Conservation (phyloP, 208 protist genomes). For the Crithidia acanthocephali region DNA sequence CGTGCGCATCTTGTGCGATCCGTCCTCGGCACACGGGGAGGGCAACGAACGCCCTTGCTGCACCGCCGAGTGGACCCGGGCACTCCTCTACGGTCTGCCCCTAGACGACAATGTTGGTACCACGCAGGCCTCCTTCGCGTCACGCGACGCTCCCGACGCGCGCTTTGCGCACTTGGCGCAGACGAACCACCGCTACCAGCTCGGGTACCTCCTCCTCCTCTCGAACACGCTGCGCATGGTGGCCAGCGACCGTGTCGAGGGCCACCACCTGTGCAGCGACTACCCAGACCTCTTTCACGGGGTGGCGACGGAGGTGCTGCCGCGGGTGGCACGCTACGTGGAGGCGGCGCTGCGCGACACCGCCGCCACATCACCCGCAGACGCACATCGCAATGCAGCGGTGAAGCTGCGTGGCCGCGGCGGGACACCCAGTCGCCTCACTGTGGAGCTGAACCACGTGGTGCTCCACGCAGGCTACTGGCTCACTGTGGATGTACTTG, state of each 20-base stretch:
- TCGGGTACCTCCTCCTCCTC: constrained; percentile 67
- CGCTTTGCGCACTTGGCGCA: constrained; percentile 24
- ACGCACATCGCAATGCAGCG: not conserved
- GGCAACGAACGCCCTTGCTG: constrained; percentile 86
- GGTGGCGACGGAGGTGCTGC: constrained; percentile 43
- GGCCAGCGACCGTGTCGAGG: constrained; percentile 29
- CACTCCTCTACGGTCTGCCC: constrained; percentile 38
- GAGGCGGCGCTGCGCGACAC: constrained; percentile 33
- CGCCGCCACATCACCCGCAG: not conserved
- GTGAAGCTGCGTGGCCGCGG: not conserved
- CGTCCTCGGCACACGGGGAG: constrained; percentile 59
- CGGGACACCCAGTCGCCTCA: constrained; percentile 32
- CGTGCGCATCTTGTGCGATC: constrained; percentile 62
- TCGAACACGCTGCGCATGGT: constrained; percentile 61
- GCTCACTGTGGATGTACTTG: constrained; percentile 56
- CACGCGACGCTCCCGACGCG: constrained; percentile 2
- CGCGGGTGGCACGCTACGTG: constrained; percentile 43
- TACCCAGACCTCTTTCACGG: constrained; percentile 44
- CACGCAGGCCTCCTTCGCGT: not conserved
- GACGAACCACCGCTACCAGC: constrained; percentile 51
- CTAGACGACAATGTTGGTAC: not conserved
- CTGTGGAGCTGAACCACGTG: constrained; percentile 67
- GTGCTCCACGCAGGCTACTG: constrained; percentile 66
- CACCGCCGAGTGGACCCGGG: constrained; percentile 65
- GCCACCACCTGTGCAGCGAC: constrained; percentile 53